These are phyloP conservation scores for Medicago ruthenica DNA, from an alignment of 306 rosid genomes.

Conservation along the genomic window DNA sequence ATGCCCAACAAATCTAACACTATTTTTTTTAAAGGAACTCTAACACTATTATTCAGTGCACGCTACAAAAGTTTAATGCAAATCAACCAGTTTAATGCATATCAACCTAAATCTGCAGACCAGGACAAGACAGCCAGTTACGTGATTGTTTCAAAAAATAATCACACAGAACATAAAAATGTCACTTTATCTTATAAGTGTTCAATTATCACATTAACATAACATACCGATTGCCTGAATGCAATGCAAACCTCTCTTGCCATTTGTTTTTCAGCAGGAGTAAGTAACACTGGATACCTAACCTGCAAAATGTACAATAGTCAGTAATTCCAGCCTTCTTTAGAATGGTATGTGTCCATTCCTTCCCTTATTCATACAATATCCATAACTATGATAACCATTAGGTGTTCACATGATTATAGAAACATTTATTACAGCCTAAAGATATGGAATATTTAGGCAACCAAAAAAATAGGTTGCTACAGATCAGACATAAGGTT, in stretches of 20 bases:
- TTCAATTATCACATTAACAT: conserved; percentile 23
- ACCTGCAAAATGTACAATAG: conserved; percentile 61
- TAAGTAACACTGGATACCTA: conserved; percentile 91
- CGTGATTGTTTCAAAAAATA: conserved; percentile 18
- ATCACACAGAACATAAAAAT: conserved; percentile 8
- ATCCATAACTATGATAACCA: conserved; percentile 4
- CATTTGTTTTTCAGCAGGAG: conserved; percentile 95
- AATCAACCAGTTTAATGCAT: background rate
- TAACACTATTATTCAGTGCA: conserved; percentile 22
- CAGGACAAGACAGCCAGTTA: conserved; percentile 32
- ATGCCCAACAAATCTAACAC: conserved; percentile 33
- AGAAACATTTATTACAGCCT: conserved; percentile 29
- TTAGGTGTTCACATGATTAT: background rate
- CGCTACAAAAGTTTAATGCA: background rate
- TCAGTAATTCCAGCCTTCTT: conserved; percentile 12
- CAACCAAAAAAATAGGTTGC: background rate
- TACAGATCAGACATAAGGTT: background rate
- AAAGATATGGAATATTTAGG: conserved; percentile 10
- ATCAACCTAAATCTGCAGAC: conserved; percentile 9
- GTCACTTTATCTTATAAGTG: conserved; percentile 2
- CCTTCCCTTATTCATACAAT: background rate
- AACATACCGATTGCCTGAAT: conserved; percentile 91
- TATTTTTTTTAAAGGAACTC: conserved; percentile 8
- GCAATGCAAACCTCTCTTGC: conserved; percentile 95
- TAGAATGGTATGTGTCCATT: conserved; percentile 21